These are phyloP conservation scores for Candida frijolesensis DNA, from an alignment of 1,139 yeast genomes.

Conservation along the genomic window DNA sequence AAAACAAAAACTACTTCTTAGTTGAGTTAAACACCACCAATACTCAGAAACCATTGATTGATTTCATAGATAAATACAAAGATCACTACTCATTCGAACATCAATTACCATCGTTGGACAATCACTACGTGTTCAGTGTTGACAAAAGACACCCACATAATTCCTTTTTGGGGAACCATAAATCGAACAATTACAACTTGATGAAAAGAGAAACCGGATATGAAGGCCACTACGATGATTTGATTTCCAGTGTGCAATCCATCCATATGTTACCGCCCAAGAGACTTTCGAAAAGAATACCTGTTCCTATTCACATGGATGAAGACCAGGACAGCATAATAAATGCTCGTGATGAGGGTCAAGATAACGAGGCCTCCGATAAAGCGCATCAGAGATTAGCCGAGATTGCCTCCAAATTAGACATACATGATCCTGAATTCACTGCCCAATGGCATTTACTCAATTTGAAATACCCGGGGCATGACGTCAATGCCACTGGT, in stretches of 20 bases:
- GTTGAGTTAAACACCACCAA: slow-evolving; percentile 50
- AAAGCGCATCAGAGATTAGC: slow-evolving; percentile 13
- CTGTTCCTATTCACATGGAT: slow-evolving; percentile 29
- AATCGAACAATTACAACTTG: slow-evolving; percentile 29
- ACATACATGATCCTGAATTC: slow-evolving; percentile 80
- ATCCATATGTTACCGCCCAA: slow-evolving; percentile 55
- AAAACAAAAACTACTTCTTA: slow-evolving; percentile 52
- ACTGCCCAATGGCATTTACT: slow-evolving; percentile 87
- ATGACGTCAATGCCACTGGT: slow-evolving; percentile 85
- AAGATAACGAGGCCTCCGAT: slow-evolving; percentile 5
- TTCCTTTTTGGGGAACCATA: slow-evolving; percentile 38
- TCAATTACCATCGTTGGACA: slow-evolving; percentile 55
- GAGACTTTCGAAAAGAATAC: slow-evolving; percentile 47
- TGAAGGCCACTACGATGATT: slow-evolving; percentile 29
- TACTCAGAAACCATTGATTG: slow-evolving; percentile 28
- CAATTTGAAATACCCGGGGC: slow-evolving; percentile 70
- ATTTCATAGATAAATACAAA: slow-evolving; percentile 39
- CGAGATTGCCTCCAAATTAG: slow-evolving; percentile 54
- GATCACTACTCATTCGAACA: slow-evolving; percentile 53
- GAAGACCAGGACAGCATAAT: slow-evolving; percentile 11
- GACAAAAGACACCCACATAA: slow-evolving; percentile 38
- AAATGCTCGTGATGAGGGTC: not conserved
- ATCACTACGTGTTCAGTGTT: slow-evolving; percentile 65
- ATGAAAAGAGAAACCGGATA: slow-evolving; percentile 31
- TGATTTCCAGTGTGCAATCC: slow-evolving; percentile 33